phyloP scores from a whole-genome alignment of 305 asterid species.

The Fraxinus paxiana region DNA sequence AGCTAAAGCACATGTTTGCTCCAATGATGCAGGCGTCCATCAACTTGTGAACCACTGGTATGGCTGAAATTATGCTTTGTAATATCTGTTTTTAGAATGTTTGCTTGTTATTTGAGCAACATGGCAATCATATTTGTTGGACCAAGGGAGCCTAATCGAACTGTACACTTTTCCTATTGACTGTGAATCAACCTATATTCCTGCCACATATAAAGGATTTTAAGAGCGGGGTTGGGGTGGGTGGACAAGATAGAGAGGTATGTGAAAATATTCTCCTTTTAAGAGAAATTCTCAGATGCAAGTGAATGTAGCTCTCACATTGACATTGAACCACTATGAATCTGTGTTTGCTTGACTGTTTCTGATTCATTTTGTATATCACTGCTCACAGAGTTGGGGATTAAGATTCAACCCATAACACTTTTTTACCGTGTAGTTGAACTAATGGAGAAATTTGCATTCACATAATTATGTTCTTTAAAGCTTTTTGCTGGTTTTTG shows the following conservation, averaged over 20 bases:
- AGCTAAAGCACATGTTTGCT: slow-evolving; percentile 79
- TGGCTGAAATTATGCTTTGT: neutral
- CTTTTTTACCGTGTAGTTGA: neutral
- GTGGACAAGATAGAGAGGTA: neutral
- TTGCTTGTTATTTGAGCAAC: neutral
- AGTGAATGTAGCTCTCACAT: neutral
- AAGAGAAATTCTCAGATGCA: neutral
- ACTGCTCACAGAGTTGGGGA: neutral
- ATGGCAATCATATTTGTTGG: neutral
- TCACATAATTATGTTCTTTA: neutral
- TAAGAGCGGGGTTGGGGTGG: neutral
- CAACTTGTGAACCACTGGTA: slow-evolving; percentile 83
- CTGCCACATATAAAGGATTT: neutral
- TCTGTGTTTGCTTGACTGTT: neutral
- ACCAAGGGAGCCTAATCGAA: neutral
- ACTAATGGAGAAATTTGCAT: neutral
- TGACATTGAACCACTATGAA: neutral
- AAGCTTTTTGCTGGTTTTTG: neutral
- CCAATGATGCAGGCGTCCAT: slow-evolving; percentile 75
- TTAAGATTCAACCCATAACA: neutral
- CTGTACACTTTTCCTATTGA: neutral
- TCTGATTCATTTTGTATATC: neutral
- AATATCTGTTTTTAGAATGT: neutral
- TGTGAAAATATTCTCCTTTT: neutral
- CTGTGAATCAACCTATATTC: neutral